phyloP scores from a whole-genome alignment of 768 basidiomycete genomes.

The Trametes coccinea region DNA sequence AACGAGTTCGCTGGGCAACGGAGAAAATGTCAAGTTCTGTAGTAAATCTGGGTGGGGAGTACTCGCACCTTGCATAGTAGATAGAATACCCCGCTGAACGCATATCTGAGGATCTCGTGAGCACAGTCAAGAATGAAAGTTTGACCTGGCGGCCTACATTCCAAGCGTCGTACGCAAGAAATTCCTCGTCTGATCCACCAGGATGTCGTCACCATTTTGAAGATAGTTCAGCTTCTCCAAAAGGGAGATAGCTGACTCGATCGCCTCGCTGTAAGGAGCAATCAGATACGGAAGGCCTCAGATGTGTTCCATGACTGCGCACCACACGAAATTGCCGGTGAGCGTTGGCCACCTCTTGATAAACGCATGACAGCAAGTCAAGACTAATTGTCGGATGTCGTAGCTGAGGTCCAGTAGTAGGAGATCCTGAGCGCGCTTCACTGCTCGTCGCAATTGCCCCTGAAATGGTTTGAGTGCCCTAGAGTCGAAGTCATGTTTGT shows the following conservation, averaged over 20 bases:
- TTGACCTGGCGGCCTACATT: constrained; percentile 37
- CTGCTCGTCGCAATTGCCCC: constrained; percentile 50
- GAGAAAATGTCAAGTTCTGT: neutral
- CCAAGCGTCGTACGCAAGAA: constrained; percentile 56
- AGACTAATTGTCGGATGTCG: constrained; percentile 64
- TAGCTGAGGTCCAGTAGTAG: constrained; percentile 57
- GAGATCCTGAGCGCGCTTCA: constrained; percentile 51
- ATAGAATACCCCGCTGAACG: constrained; percentile 55
- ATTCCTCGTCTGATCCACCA: constrained; percentile 55
- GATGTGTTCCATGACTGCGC: constrained; percentile 24
- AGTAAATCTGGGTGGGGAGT: neutral
- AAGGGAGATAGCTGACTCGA: constrained; percentile 53
- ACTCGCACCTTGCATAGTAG: constrained; percentile 55
- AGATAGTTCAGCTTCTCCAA: constrained; percentile 43
- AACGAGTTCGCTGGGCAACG: constrained; percentile 44
- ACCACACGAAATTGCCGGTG: constrained; percentile 57
- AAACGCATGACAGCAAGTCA: constrained; percentile 62
- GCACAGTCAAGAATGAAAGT: neutral
- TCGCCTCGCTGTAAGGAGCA: constrained; percentile 42
- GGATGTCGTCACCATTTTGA: constrained; percentile 54
- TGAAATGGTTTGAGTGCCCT: constrained; percentile 55
- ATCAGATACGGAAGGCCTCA: neutral
- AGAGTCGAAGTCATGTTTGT: constrained; percentile 74
- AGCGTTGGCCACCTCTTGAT: constrained; percentile 59
- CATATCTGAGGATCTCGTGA: constrained; percentile 44